phyloP scores from a whole-genome alignment of 352 stramenopile species.

The Aphanomyces cochlioides region DNA sequence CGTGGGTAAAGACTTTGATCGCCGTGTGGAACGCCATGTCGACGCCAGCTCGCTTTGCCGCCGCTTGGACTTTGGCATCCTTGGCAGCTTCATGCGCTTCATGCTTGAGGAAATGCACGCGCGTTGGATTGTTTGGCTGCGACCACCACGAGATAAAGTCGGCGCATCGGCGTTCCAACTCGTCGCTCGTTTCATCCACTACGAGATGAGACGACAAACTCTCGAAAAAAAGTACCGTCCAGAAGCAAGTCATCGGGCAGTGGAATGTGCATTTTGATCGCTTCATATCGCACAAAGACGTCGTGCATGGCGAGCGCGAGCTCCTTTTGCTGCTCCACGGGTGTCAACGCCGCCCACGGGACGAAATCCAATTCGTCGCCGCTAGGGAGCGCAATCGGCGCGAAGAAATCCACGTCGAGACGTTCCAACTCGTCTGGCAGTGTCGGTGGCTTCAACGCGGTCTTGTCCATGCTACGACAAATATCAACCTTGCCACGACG shows the following conservation, averaged over 20 bases:
- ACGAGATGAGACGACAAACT: neutral
- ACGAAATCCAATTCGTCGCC: constrained; percentile 16
- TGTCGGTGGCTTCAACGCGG: neutral
- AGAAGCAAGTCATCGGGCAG: constrained; percentile 2
- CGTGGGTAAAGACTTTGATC: constrained; percentile 7
- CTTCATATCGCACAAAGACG: constrained; percentile 9
- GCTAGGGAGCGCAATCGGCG: constrained; percentile 6
- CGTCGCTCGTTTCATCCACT: constrained; percentile 7
- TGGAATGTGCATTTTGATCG: constrained; percentile 10
- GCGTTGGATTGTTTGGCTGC: constrained; percentile 8
- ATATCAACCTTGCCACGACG: no score
- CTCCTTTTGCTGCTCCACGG: constrained; percentile 19
- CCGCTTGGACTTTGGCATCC: neutral
- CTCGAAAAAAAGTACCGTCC: neutral
- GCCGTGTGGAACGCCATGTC: constrained; percentile 20
- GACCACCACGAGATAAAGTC: constrained; percentile 19
- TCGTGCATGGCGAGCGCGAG: constrained; percentile 23
- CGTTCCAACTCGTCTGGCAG: neutral
- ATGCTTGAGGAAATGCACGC: constrained; percentile 9
- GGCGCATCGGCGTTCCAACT: neutral
- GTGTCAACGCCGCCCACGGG: neutral
- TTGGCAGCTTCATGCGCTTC: constrained; percentile 17
- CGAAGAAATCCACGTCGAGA: constrained; percentile 18
- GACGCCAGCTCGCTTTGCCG: constrained; percentile 9
- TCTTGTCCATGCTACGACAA: neutral